Evolutionary conservation across 2,329 filamentous ascomycete genomes (phyloP).

Genomic region (Myriangium duriaei): DNA sequence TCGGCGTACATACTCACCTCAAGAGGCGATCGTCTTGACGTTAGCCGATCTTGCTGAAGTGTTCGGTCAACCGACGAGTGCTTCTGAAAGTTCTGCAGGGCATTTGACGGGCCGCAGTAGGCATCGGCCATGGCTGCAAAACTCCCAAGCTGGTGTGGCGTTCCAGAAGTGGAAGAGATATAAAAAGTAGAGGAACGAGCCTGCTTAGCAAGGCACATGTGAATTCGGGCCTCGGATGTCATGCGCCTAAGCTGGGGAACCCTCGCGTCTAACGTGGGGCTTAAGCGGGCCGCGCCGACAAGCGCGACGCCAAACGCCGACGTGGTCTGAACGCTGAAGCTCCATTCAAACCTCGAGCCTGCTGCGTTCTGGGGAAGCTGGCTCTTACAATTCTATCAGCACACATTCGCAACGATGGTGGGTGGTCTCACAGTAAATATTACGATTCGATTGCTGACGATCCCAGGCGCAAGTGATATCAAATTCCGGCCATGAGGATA

Average conservation of each 20-base stretch:
- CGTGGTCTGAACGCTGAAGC: conserved; percentile 4
- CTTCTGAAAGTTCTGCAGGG: conserved; percentile 60
- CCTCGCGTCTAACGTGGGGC: conserved; percentile 4
- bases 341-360: conserved; percentile 1
- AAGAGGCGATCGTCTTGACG: conserved; percentile 37
- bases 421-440: conserved; percentile 3
- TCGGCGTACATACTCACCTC: conserved; percentile 33
- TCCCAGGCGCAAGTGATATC: conserved; percentile 63
- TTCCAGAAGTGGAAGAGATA: not conserved
- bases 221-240: conserved; percentile 5
- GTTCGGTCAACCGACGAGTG: conserved; percentile 57
- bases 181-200: not conserved
- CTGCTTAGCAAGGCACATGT: conserved; percentile 5
- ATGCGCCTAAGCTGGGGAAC: conserved; percentile 1
- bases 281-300: no score
- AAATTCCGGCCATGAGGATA: conserved; percentile 90
- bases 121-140: conserved; percentile 47
- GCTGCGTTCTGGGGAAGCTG: not conserved
- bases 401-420: conserved; percentile 12
- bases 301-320: conserved; percentile 6
- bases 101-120: conserved; percentile 63
- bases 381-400: conserved; percentile 7
- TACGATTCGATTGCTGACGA: conserved; percentile 11
- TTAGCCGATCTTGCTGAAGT: conserved; percentile 59
- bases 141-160: not conserved